phyloP scores from a whole-genome alignment of 2,329 filamentous ascomycete genomes.

The Trichothecium roseum region DNA sequence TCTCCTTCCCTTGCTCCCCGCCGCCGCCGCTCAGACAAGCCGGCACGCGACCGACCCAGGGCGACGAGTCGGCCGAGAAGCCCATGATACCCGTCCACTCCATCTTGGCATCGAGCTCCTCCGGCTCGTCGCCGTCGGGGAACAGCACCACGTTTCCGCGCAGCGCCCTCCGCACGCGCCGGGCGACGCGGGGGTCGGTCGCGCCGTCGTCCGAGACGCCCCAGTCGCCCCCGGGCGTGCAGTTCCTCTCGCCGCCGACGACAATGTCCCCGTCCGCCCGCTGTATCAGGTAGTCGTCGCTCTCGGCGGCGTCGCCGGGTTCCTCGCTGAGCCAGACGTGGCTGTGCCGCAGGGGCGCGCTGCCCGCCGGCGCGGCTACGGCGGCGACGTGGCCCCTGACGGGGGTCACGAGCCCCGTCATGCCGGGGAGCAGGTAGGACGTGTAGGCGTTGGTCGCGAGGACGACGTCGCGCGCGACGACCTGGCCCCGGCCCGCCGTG shows the following conservation, averaged over 20 bases:
- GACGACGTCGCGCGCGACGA: slow-evolving; percentile 54
- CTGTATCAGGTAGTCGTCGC: slow-evolving; percentile 67
- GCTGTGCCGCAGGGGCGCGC: slow-evolving; percentile 38
- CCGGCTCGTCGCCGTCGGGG: slow-evolving; percentile 21
- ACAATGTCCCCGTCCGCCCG: slow-evolving; percentile 53
- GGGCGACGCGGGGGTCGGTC: slow-evolving; percentile 44
- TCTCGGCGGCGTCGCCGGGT: slow-evolving; percentile 20
- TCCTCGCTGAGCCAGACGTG: slow-evolving; percentile 47
- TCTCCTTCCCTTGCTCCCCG: too few species aligned
- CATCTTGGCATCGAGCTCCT: slow-evolving; percentile 40
- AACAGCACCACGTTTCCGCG: slow-evolving; percentile 29
- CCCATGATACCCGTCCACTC: slow-evolving; percentile 81
- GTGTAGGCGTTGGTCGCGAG: slow-evolving; percentile 81
- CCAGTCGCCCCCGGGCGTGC: slow-evolving; percentile 33
- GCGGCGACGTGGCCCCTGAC: slow-evolving; percentile 64
- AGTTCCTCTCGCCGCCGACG: slow-evolving; percentile 57
- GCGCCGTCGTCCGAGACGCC: slow-evolving; percentile 50
- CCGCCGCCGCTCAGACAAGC: slow-evolving; percentile 32
- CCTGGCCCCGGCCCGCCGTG: slow-evolving; percentile 54
- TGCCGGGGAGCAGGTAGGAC: slow-evolving; percentile 58
- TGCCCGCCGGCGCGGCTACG: slow-evolving; percentile 42
- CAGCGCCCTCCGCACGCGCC: slow-evolving; percentile 41
- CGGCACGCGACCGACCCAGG: slow-evolving; percentile 64
- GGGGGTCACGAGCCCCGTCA: slow-evolving; percentile 65
- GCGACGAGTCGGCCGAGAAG: slow-evolving; percentile 54